Percentiles rank a stretch among this genome's conserved stretches.
phyloP scores from a whole-genome alignment of 805 yeast species.

The Lachancea fermentati region DNA sequence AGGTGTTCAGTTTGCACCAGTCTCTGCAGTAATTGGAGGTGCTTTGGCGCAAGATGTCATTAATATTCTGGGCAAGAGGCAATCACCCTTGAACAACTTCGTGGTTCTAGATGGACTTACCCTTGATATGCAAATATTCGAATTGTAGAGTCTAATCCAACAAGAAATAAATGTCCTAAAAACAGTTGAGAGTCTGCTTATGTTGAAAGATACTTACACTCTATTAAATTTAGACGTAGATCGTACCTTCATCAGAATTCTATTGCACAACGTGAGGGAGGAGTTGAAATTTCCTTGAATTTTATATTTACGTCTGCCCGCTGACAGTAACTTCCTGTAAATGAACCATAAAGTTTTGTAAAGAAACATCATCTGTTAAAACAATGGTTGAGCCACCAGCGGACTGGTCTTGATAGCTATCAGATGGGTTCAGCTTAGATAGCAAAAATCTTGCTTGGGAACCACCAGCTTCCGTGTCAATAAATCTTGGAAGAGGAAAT shows the following conservation, averaged over 20 bases:
- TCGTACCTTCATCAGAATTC: neutral
- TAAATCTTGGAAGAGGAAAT: conserved; percentile 95
- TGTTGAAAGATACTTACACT: neutral
- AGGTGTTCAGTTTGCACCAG: conserved; percentile 68
- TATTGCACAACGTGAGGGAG: conserved; percentile 1
- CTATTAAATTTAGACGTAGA: conserved; percentile 1
- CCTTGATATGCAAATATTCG: conserved; percentile 73
- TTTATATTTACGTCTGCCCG: conserved; percentile 30
- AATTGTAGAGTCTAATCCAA: conserved; percentile 16
- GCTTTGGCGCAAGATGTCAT: conserved; percentile 85
- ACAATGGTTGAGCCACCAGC: conserved; percentile 68
- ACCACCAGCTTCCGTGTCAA: conserved; percentile 97
- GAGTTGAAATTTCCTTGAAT: neutral
- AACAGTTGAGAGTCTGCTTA: too few relatives aligned
- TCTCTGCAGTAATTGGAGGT: conserved; percentile 86
- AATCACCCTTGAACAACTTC: conserved; percentile 77
- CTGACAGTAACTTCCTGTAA: conserved; percentile 84
- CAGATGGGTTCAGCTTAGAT: conserved; percentile 92
- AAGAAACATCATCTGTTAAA: conserved; percentile 91
- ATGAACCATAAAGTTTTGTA: conserved; percentile 93
- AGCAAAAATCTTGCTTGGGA: conserved; percentile 96
- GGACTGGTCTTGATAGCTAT: conserved; percentile 55
- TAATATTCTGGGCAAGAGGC: conserved; percentile 68
- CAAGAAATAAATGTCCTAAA: conserved; percentile 5
- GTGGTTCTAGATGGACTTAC: conserved; percentile 67